Conservation (phyloP, 2,329 filamentous ascomycete genomes). For the Cladophialophora immunda region DNA sequence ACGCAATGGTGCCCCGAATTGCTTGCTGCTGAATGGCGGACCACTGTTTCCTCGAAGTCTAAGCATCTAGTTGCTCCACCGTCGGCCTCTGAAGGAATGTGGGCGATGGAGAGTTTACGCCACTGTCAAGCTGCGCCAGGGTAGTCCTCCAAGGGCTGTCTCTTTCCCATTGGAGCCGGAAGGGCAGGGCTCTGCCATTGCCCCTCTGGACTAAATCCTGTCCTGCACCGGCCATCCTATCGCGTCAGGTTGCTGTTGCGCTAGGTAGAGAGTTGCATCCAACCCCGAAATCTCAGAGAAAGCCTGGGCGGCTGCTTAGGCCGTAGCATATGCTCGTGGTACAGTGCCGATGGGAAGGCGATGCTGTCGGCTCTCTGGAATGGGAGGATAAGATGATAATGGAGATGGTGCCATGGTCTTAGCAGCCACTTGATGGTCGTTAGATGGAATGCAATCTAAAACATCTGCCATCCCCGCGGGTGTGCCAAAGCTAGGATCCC, state of each 20-base stretch:
- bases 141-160: not conserved
- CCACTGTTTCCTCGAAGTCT: constrained; percentile 5
- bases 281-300: constrained; percentile 3
- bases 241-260: not conserved
- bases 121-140: not conserved
- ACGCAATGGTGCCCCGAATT: constrained; percentile 8
- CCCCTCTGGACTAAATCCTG: not conserved
- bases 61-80: constrained; percentile 7
- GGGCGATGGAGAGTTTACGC: constrained; percentile 1
- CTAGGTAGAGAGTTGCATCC: constrained; percentile 3
- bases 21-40: constrained; percentile 11
- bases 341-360: constrained; percentile 9
- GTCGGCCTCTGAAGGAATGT: not conserved
- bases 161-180: constrained; percentile 6
- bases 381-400: not conserved
- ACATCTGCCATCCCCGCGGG: not conserved
- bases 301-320: constrained; percentile 24
- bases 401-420: not conserved
- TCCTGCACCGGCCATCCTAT: constrained; percentile 6
- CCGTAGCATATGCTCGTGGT: constrained; percentile 3
- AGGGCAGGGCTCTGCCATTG: not conserved
- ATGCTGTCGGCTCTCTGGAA: not conserved
- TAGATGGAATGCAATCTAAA: not conserved
- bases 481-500: not conserved
- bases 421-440: not conserved